A percentile compares a stretch with the other conserved stretches of the same genome.
Evolutionary conservation across 1,284 basidiomycete genomes (phyloP).

Genomic region (Termitomyces sp.): DNA sequence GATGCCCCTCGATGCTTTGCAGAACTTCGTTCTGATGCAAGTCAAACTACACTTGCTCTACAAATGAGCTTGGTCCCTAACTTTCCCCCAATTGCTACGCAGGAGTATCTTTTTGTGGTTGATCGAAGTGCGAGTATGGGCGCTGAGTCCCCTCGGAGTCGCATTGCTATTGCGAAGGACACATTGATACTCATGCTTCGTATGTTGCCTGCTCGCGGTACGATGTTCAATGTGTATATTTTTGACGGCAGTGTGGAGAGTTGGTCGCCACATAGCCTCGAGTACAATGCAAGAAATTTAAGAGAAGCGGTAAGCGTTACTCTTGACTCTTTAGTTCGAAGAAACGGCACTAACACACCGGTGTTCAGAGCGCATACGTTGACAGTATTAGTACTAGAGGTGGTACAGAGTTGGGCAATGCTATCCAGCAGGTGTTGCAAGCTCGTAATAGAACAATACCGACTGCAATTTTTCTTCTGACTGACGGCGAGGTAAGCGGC

Average conservation of each 20-base stretch:
- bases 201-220: conserved; percentile 33
- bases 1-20: conserved; percentile 53
- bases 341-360: neutral
- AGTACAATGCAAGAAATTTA: conserved; percentile 31
- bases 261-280: conserved; percentile 34
- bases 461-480: conserved; percentile 47
- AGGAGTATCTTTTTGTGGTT: conserved; percentile 47
- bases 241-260: conserved; percentile 34
- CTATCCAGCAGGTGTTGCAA: conserved; percentile 32
- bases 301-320: conserved; percentile 36
- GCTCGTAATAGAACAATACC: conserved; percentile 31
- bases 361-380: conserved; percentile 27
- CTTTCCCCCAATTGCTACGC: conserved; percentile 31
- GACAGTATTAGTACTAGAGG: conserved; percentile 38
- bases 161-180: conserved; percentile 37
- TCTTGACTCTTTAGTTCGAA: conserved; percentile 2
- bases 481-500: conserved; percentile 43
- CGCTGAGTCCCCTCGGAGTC: conserved; percentile 11
- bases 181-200: conserved; percentile 36
- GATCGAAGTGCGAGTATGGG: conserved; percentile 45
- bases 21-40: conserved; percentile 32
- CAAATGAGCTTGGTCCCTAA: conserved; percentile 49
- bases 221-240: conserved; percentile 47
- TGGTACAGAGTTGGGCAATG: conserved; percentile 44
- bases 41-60: conserved; percentile 38